Base-by-base conservation (phyloP, 2,329 filamentous ascomycete genomes). In the Neofusicoccum kwambonambiense region DNA sequence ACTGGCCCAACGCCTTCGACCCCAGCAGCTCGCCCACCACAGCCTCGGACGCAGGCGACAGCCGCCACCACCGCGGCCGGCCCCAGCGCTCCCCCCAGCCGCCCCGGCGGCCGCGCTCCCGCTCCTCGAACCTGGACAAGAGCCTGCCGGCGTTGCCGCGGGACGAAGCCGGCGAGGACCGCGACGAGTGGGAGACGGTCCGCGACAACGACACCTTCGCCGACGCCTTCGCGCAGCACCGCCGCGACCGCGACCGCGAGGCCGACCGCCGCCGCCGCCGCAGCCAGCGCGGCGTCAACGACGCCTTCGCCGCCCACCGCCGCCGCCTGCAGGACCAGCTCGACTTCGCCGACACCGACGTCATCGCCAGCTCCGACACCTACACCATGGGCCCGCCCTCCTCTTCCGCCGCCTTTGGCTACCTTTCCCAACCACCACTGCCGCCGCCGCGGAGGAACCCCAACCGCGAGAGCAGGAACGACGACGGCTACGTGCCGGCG, bases 221-320 rank as follows among this genome's bases (percentile, higher is more conserved):
- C 13, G 70, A 70, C 11, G 75, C 54, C 8, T 58, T 58, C 70
- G 37, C 75, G 75, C 70, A 77, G 76, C 68, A 78, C 69, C 70
- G 78, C 39, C 74, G 73, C 49, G 64, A 85, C 39, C 74, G 73
- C 49, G 64, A 85, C 13, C 73, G 27, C 27, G 27, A 82, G 50
- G 84, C 82, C 1, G 83, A 84, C 72, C 84, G 86, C 68, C 69
- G 85, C 9, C 83, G 83, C 6, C 82, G 80, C 64, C 82, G 80
- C 15, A 78, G 79, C 47, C 79, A 79, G 6, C 80, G 78, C 11
- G 74, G 80, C 56, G 42, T 60, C n/a, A 60, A 60, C 31, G 56
- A 60, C 9, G 22, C 44, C 35, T 62, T 50, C 37, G 11, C 17
- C 34, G 17, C 22, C 7, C 45, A 62, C 37, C 58, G 58, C 47